Percentiles rank a stretch among this genome's conserved stretches.
phyloP scores from a whole-genome alignment of 2,329 filamentous ascomycete genomes.

The Cladosporium sphaerospermum region DNA sequence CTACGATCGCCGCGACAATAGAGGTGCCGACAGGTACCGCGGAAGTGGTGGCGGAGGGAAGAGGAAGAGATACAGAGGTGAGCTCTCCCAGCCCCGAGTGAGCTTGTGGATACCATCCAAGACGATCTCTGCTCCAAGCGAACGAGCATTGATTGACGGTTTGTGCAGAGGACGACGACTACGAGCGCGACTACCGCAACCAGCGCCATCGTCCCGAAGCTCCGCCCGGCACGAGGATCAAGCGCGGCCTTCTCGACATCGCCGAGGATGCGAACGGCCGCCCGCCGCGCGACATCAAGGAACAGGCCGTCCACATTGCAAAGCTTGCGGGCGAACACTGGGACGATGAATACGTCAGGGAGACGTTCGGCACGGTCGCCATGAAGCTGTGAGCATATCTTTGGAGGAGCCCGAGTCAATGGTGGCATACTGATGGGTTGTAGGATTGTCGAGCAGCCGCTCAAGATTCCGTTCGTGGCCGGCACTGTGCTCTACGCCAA shows the following conservation, averaged over 20 bases:
- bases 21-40: not conserved
- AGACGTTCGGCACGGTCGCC: constrained; percentile 65
- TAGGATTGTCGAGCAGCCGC: constrained; percentile 76
- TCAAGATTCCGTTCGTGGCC: constrained; percentile 94
- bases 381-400: constrained; percentile 58
- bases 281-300: constrained; percentile 65
- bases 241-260: constrained; percentile 71
- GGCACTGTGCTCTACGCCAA: constrained; percentile 77
- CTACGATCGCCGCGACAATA: constrained; percentile 11
- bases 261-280: constrained; percentile 68
- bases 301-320: constrained; percentile 58
- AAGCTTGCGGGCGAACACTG: constrained; percentile 74
- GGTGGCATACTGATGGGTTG: constrained; percentile 8
- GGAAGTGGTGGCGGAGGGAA: constrained; percentile 1
- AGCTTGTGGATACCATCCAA: not conserved
- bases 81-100: not conserved
- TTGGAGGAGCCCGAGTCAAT: too few species aligned
- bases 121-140: too few species aligned
- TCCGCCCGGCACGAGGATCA: constrained; percentile 56
- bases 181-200: constrained; percentile 66
- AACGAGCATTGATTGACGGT: not conserved
- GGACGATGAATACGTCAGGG: constrained; percentile 73
- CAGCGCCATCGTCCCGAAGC: constrained; percentile 70
- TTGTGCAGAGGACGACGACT: constrained; percentile 64
- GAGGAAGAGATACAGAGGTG: constrained; percentile 9